Evolutionary conservation across 73 alveolate genomes (phyloP).

Genomic region (Paramecium sexaurelia): DNA sequence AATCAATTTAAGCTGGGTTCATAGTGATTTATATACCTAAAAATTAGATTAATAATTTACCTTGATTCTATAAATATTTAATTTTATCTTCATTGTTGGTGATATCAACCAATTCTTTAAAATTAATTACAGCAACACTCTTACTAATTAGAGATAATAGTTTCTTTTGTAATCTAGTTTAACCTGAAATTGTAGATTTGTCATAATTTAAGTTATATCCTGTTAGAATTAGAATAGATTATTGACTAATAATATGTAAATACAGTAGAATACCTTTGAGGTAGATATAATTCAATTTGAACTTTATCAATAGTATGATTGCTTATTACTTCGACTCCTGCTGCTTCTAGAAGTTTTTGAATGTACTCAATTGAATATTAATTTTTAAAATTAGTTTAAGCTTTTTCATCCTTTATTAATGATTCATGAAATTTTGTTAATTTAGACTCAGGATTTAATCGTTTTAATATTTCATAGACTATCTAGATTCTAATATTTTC

Average conservation of each 20-base stretch:
- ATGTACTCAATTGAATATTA: neutral
- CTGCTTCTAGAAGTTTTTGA: neutral
- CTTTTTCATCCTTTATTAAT: neutral
- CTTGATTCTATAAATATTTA: neutral
- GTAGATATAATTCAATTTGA: neutral
- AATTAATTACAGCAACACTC: neutral
- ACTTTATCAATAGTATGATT: neutral
- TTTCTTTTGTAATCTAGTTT: neutral
- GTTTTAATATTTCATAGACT: neutral
- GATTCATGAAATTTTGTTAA: neutral
- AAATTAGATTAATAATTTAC: neutral
- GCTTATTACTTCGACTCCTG: neutral
- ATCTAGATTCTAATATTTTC: neutral
- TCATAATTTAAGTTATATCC: neutral
- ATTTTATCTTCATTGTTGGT: neutral
- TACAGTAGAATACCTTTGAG: neutral
- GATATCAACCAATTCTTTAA: neutral
- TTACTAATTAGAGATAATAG: neutral
- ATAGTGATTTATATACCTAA: neutral
- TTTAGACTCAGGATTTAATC: neutral
- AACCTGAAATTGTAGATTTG: neutral
- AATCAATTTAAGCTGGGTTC: neutral
- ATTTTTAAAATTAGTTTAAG: neutral
- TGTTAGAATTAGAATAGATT: neutral
- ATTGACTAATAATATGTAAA: neutral